A percentile compares a stretch with the other conserved stretches of the same genome.
These are phyloP conservation scores for Pestalotiopsis fici DNA, from an alignment of 2,329 filamentous ascomycete genomes.

Conservation along the genomic window DNA sequence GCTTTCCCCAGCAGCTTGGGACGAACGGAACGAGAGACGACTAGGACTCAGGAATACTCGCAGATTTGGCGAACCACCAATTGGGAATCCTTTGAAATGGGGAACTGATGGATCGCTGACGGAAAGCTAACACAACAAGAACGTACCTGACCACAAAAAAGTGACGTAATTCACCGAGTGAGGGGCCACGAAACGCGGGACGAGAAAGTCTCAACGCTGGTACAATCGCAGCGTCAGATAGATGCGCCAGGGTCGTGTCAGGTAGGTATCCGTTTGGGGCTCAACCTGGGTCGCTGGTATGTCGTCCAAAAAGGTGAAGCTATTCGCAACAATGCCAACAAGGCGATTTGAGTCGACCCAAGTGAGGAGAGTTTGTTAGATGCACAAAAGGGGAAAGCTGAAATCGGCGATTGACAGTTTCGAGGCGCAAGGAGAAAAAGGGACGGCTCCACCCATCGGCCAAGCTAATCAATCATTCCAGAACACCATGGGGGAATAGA, in stretches of 20 bases:
- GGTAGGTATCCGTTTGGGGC: background rate
- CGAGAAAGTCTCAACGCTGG: background rate
- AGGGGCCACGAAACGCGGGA: background rate
- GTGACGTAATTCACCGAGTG: constrained; percentile 4
- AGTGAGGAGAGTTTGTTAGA: background rate
- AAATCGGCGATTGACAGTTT: background rate
- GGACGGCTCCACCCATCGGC: background rate
- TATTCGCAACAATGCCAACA: background rate
- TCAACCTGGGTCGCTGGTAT: background rate
- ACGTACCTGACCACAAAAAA: background rate
- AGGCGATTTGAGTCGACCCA: background rate
- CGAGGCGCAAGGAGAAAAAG: background rate
- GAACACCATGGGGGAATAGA: background rate
- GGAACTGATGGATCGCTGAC: background rate
- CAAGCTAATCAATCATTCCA: background rate
- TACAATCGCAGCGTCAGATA: background rate
- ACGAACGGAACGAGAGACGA: background rate
- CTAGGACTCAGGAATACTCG: background rate
- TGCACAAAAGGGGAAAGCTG: background rate
- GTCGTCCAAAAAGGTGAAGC: background rate
- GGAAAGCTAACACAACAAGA: background rate
- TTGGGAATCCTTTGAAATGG: background rate
- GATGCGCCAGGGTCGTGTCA: background rate
- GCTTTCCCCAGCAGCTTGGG: background rate
- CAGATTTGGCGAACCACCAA: background rate